Evolutionary conservation across 768 basidiomycete genomes (phyloP).

Genomic region (Chalciporus pseudorubinellus): DNA sequence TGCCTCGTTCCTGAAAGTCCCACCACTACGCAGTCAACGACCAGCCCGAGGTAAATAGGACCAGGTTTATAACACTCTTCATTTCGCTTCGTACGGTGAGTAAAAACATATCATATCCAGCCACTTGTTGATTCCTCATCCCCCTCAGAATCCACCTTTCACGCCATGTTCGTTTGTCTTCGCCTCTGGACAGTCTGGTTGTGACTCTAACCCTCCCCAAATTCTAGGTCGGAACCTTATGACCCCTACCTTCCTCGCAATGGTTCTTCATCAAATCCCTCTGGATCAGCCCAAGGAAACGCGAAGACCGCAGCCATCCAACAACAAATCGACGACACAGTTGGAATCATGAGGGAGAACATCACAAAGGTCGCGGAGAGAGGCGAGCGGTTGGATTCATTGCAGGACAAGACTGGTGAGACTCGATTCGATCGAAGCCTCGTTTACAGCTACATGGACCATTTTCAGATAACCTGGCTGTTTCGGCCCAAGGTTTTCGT

Average conservation of each 20-base stretch:
- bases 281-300: constrained; percentile 50
- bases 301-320: constrained; percentile 94
- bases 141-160: not conserved
- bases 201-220: constrained; percentile 5
- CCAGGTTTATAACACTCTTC: constrained; percentile 1
- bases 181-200: constrained; percentile 1
- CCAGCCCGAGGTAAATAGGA: not conserved
- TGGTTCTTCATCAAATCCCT: constrained; percentile 59
- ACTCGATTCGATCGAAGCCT: constrained; percentile 12
- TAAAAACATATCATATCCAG: constrained; percentile 6
- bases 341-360: constrained; percentile 97
- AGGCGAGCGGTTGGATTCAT: constrained; percentile 87
- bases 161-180: constrained; percentile 27
- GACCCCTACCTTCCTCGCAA: constrained; percentile 95
- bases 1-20: constrained; percentile 4
- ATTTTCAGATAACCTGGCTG: constrained; percentile 83
- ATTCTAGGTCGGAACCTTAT: constrained; percentile 90
- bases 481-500: constrained; percentile 98
- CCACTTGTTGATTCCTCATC: too few relatives aligned
- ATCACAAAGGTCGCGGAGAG: constrained; percentile 95
- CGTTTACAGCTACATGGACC: not conserved
- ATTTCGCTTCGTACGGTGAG: constrained; percentile 23
- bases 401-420: constrained; percentile 98
- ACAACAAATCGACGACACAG: constrained; percentile 95
- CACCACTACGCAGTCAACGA: constrained; percentile 22